Evolutionary conservation across 2,329 filamentous ascomycete species (phyloP), one percentile per base, ranked within the genome.

Genomic region (Fusarium sp.): DNA sequence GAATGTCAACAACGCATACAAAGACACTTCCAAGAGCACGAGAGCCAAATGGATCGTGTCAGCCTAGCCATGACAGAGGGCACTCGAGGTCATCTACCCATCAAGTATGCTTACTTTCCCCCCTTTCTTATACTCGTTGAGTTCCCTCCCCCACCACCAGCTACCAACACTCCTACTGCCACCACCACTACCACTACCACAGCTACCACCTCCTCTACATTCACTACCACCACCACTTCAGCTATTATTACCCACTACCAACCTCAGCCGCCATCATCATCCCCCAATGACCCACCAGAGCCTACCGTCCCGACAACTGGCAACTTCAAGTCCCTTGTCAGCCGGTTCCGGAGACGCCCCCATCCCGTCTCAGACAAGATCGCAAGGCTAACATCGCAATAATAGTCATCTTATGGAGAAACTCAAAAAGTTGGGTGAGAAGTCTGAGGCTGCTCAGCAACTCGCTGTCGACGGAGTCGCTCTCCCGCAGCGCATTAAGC

Each of bases 21-120:
- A 20, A 84, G 88, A 57, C 93, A 95, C 78, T 88, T 91, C 42
- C 71, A 85, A 42, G 84, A 88, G 62, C 92, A 94, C 77, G 88
- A 90, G 45, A 84, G 86, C 60, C 88, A 90, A 68, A 83, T 88
- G 18, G 81, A 86, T 80, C 84, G 85, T 76, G 83, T 86, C 68
- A 85, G 85, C 57, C 83, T 91, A 33, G 89, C 89, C 29, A 81
- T 93, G 59, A 86, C 88, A 61, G 88, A 91, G 76, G 88, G 90
- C 25, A 73, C 65, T 74, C 85, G 86, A 52, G 88, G 89, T 13
- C 86, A 88, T 69, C 77, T 90, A 63, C 87, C 89, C 27, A 87
- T 91, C 63, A 87, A 88, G 89, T 91, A 89, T 74, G 88, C 79
- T 47, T 80, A 78, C 66, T 82, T 81, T 61, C 80, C 78, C 73